Conservation (phyloP, 139 green algal genomes). For the Tetraselmis striata region DNA sequence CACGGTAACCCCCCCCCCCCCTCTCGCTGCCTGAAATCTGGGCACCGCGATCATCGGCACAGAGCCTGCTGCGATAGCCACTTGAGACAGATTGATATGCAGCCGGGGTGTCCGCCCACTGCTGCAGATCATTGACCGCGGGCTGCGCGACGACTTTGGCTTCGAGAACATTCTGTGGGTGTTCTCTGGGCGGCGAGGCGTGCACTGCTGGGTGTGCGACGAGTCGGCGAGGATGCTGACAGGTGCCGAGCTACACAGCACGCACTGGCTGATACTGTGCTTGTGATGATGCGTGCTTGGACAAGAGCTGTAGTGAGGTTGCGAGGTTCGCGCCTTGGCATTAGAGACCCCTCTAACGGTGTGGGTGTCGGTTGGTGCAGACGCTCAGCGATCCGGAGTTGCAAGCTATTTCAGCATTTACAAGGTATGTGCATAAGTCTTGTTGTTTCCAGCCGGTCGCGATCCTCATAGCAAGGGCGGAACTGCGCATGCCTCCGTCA, state of each 20-base stretch:
- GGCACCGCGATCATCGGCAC: background rate
- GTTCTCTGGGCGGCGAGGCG: slow-evolving; percentile 87
- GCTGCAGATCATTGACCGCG: slow-evolving; percentile 70
- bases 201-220: slow-evolving; percentile 98
- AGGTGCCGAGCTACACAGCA: too few species aligned
- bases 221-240: slow-evolving; percentile 10
- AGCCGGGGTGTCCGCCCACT: background rate
- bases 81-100: background rate
- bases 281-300: too few species aligned
- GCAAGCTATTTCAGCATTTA: slow-evolving; percentile 85
- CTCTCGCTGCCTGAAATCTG: background rate
- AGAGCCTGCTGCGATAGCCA: background rate
- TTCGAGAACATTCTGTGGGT: slow-evolving; percentile 97
- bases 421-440: too few species aligned
- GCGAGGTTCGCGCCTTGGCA: too few species aligned
- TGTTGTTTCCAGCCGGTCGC: too few species aligned
- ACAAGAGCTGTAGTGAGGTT: too few species aligned
- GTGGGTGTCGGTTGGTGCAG: slow-evolving; percentile 13
- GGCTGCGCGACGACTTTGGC: slow-evolving; percentile 89
- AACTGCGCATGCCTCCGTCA: too few species aligned
- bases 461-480: too few species aligned
- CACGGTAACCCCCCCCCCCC: slow-evolving; percentile 70
- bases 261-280: too few species aligned
- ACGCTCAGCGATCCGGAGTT: slow-evolving; percentile 78
- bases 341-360: too few species aligned